phyloP scores from a whole-genome alignment of 768 basidiomycete genomes.

The Ramaria rubella region DNA sequence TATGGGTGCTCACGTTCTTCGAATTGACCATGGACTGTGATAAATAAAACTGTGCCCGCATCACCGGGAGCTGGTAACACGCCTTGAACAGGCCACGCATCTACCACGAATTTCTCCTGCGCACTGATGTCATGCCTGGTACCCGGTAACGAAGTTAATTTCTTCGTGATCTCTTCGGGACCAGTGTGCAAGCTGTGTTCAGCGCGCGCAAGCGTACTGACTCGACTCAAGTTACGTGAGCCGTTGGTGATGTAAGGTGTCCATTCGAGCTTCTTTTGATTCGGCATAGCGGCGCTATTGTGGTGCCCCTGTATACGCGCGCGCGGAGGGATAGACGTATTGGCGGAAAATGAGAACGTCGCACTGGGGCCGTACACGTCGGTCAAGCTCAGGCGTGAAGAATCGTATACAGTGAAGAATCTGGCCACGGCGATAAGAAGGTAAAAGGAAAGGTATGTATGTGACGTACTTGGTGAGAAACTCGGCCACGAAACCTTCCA shows the following conservation, averaged over 20 bases:
- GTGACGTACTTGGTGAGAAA: constrained; percentile 68
- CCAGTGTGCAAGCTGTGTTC: constrained; percentile 60
- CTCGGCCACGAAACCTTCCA: constrained; percentile 63
- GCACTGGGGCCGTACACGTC: constrained; percentile 77
- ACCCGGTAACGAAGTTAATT: constrained; percentile 57
- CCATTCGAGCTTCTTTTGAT: constrained; percentile 83
- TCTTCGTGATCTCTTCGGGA: constrained; percentile 51
- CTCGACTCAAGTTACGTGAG: constrained; percentile 69
- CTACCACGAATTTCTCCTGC: constrained; percentile 78
- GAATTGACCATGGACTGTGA: constrained; percentile 86
- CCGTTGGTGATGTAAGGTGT: constrained; percentile 55
- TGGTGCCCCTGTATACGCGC: constrained; percentile 70
- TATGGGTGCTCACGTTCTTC: constrained; percentile 77
- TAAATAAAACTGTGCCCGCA: constrained; percentile 42
- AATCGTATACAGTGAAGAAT: constrained; percentile 83
- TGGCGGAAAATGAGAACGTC: constrained; percentile 88
- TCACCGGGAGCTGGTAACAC: constrained; percentile 39
- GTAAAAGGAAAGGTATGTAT: background rate
- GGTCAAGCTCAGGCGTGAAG: constrained; percentile 55
- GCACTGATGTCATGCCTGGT: constrained; percentile 81
- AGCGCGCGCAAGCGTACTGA: constrained; percentile 11
- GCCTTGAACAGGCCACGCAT: constrained; percentile 75
- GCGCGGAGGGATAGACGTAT: constrained; percentile 74
- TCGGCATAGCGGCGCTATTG: constrained; percentile 56
- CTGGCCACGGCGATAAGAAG: constrained; percentile 31